Evolutionary conservation across 176 grass and related monocot genomes (phyloP), one percentile per base, ranked within the genome.

Genomic region (Oryza brachyantha): DNA sequence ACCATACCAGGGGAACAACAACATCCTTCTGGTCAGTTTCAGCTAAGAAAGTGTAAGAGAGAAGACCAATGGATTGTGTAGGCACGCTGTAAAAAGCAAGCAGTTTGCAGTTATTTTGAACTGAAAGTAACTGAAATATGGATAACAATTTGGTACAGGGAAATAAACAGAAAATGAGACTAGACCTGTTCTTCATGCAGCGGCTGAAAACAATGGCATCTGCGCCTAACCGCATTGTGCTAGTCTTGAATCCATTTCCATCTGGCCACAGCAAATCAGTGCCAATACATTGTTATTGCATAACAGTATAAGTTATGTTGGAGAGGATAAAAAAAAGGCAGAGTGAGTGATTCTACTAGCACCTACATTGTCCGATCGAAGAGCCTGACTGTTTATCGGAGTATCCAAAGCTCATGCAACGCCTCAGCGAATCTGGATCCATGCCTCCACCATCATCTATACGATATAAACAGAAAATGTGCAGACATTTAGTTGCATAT

Each of bases 161-260:
- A 82, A 77, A 37, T 8, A 75, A 45, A 76, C 58, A 4, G 68
- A 10, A 69, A 61, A 34, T 29, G 37, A 4, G 7, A 70, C 29
- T 7, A 19, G 46, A 97, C 93, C 86, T 86, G 37, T 80, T 80
- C 58, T 93, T 91, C 59, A 73, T 84, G 75, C 69, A 73, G 14
- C 90, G 68, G 63, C 74, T 93, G 69, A 97, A 97, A 77, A 97
- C 91, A 61, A 97, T 93, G 67, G 52, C 93, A 78, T 93, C 93
- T 73, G 93, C 88, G 29, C 91, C 93, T 11, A 97, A 83, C 65
- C 93, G 76, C 93, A 97, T 91, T 35, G 90, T 97, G 70, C 93
- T 93, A 69, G 93, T 97, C 79, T 97, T 97, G 79, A 97, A 97
- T 29, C 93, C 93, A 34, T 97, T 97, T 78, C 93, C 93, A 87